phyloP scores from a whole-genome alignment of 2,329 filamentous ascomycete genomes.

The Cladorrhinum sp. region DNA sequence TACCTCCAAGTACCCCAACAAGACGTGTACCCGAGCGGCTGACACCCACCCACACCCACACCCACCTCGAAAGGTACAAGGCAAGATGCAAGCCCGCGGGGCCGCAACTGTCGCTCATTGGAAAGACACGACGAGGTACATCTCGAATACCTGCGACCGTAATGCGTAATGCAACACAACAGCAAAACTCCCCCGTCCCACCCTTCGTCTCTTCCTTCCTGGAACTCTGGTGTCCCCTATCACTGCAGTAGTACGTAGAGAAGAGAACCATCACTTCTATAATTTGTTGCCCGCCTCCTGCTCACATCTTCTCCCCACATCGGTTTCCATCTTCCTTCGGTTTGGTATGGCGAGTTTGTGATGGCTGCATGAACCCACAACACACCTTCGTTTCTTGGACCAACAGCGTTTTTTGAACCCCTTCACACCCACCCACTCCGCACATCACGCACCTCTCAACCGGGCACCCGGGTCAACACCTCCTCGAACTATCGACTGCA shows the following conservation, averaged over 20 bases:
- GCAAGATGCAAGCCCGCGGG: not conserved
- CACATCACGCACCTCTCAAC: not conserved
- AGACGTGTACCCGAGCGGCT: not conserved
- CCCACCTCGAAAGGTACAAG: not conserved
- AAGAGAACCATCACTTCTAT: slow-evolving; percentile 12
- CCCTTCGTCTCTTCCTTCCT: not conserved
- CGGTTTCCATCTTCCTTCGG: slow-evolving; percentile 1
- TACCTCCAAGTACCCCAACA: no score
- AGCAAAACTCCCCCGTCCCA: not conserved
- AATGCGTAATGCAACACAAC: not conserved
- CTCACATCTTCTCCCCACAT: not conserved
- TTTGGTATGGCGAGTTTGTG: slow-evolving; percentile 4
- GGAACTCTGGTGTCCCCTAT: not conserved
- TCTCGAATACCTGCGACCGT: not conserved
- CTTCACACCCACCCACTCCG: not conserved
- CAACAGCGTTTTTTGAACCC: not conserved
- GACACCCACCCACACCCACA: not conserved
- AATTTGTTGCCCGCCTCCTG: slow-evolving; percentile 7
- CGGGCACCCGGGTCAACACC: not conserved
- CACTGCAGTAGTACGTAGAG: not conserved
- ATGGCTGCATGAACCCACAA: slow-evolving; percentile 14
- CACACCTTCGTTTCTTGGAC: slow-evolving; percentile 2
- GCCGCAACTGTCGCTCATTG: not conserved
- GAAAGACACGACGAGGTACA: not conserved
- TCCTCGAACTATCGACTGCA: not conserved